Percentiles rank a stretch among this genome's conserved stretches.
Evolutionary conservation across 2,329 filamentous ascomycete species (phyloP).

Genomic region (Trichoderma guizhouense): DNA sequence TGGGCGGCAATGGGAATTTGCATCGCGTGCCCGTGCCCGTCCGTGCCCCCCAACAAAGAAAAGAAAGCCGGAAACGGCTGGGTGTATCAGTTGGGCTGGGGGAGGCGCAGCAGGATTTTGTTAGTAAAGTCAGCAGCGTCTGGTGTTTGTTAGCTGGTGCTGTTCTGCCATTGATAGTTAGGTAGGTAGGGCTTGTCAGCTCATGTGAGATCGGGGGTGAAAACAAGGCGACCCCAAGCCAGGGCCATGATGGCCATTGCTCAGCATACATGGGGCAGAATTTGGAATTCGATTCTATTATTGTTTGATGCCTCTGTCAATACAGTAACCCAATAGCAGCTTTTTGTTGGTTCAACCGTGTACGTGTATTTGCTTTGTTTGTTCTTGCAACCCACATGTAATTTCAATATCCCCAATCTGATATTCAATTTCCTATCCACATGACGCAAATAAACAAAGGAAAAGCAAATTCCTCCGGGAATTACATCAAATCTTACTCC

Average conservation of each 20-base stretch:
- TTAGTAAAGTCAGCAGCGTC: background rate
- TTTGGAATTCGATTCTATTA: background rate
- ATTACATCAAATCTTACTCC: background rate
- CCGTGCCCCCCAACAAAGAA: background rate
- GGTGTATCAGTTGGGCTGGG: background rate
- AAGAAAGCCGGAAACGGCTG: background rate
- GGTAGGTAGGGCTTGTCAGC: background rate
- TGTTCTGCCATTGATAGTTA: background rate
- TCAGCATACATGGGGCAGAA: background rate
- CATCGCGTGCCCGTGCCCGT: background rate
- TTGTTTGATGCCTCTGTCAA: background rate
- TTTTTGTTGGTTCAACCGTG: background rate
- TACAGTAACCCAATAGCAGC: background rate
- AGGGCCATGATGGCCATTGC: background rate
- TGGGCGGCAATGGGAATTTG: background rate
- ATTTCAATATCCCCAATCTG: background rate
- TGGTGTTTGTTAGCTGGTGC: background rate
- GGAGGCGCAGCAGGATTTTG: background rate
- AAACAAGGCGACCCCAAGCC: background rate
- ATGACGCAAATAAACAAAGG: background rate
- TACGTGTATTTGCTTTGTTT: background rate
- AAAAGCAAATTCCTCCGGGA: background rate
- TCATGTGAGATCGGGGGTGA: background rate
- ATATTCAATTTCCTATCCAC: too few relatives aligned
- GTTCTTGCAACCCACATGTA: background rate